Conservation (phyloP, 129 eudicot species). For the Glebionis coronaria region DNA sequence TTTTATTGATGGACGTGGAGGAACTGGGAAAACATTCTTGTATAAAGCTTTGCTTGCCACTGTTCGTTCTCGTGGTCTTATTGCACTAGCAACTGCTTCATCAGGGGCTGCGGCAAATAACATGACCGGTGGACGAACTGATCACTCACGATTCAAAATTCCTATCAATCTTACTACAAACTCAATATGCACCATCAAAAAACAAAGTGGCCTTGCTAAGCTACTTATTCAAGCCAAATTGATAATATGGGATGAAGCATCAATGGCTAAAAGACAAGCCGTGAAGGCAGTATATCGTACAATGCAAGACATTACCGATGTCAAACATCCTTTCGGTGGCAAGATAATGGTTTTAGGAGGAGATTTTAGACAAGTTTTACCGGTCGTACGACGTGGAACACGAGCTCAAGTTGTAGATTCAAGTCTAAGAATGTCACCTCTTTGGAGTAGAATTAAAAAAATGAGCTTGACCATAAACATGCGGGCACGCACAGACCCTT, state of each 20-base stretch:
- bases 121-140: not conserved
- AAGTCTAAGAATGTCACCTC: not conserved
- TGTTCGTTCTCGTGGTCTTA: not conserved
- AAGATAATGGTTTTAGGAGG: not conserved
- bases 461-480: not conserved
- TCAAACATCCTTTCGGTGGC: not conserved
- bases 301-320: not conserved
- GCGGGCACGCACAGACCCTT: not conserved
- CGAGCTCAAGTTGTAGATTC: not conserved
- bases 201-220: not conserved
- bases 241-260: not conserved
- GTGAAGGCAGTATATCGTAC: not conserved
- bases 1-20: too few species aligned
- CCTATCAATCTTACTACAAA: not conserved
- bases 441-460: not conserved
- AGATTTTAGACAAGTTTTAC: not conserved
- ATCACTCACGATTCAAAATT: constrained; percentile 7
- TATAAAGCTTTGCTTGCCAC: not conserved
- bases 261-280: not conserved
- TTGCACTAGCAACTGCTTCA: constrained; percentile 4
- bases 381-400: not conserved
- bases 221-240: not conserved
- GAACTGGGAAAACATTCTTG: not conserved
- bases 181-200: not conserved
- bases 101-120: not conserved